A percentile compares a stretch with the other conserved stretches of the same genome.
Conservation (phyloP, 306 rosid species). For the Cucumis cinereus region DNA sequence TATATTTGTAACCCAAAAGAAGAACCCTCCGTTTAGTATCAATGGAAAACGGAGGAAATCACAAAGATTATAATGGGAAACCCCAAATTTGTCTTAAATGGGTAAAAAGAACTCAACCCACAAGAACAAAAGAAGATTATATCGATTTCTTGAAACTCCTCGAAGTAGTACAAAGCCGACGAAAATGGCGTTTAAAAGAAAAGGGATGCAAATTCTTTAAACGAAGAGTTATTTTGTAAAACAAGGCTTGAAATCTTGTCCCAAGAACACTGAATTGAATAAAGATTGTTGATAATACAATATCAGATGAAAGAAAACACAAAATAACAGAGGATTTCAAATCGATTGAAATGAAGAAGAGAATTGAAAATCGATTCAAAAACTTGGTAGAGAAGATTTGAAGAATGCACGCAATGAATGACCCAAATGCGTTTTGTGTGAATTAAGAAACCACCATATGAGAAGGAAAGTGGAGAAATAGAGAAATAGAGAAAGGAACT, state of each 20-base stretch:
- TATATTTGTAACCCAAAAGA: not conserved
- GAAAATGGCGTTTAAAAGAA: not conserved
- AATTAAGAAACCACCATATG: constrained; percentile 35
- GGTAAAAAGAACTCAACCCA: not conserved
- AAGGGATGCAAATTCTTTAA: not conserved
- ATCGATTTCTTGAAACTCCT: not conserved
- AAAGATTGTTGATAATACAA: not conserved
- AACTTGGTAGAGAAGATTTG: constrained; percentile 11
- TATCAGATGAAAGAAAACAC: not conserved
- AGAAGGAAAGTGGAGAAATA: constrained; percentile 14
- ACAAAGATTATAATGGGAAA: not conserved
- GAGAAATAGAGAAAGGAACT: not conserved
- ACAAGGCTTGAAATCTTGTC: not conserved
- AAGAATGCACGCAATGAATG: constrained; percentile 16
- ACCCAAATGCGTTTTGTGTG: constrained; percentile 20
- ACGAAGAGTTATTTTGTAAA: not conserved
- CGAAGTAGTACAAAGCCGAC: not conserved
- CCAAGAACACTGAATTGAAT: not conserved
- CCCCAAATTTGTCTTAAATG: not conserved
- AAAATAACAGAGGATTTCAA: not conserved
- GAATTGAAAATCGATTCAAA: constrained; percentile 16
- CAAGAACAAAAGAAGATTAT: not conserved
- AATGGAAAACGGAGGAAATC: constrained; percentile 18
- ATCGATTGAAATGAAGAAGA: constrained; percentile 4
- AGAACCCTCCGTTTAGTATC: constrained; percentile 10